Base-by-base conservation (phyloP, 306 rosid genomes). In the Leucaena leucocephala region DNA sequence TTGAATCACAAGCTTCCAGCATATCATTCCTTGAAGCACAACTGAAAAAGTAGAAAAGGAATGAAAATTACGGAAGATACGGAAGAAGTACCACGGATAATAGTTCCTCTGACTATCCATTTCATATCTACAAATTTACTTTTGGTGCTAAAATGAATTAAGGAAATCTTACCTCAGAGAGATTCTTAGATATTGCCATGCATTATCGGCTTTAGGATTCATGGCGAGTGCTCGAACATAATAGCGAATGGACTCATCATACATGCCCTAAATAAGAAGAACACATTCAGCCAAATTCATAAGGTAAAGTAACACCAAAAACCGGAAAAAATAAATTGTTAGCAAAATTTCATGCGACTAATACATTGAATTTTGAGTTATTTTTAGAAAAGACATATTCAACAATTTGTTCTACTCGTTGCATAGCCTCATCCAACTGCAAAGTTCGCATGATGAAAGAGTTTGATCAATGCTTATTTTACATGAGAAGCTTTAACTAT, bases 201-300 rank as follows among this genome's bases (percentile, higher is more conserved):
- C 98, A 69, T 95, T 93, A 52, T 95, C 99, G 49, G 97, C 98
- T 87, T 95, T 95, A 0, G 99, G 99, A 86, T 95, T 95, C 99
- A 95, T 95, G 71, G 96, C 75, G 19, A 93, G 99, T 71, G 99
- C 97, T 36, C 99, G 91, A 67, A 95, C 97, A 72, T 95, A 95
- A 85, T 93, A 95, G 11, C 95, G 92, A 49, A 95, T 83, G 74
- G 99, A 95, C 43, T 95, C 99, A 52, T 91, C 98, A 33, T 95
- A 91, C 96, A 93, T 85, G 54, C 98, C 94, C 99, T 95, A 54
- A 46, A 72, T 75, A 34, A 73, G 22, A 27, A 52, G 17, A 79
- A 22, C 40, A 38, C 59, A 69, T 66, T 54, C 36, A 76, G 54
- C 27, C 50, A 80, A 64, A 83, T 48, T 52, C 45, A 17, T 69